Evolutionary conservation across 208 protist species (phyloP).

Genomic region (Leishmania martiniquensis): DNA sequence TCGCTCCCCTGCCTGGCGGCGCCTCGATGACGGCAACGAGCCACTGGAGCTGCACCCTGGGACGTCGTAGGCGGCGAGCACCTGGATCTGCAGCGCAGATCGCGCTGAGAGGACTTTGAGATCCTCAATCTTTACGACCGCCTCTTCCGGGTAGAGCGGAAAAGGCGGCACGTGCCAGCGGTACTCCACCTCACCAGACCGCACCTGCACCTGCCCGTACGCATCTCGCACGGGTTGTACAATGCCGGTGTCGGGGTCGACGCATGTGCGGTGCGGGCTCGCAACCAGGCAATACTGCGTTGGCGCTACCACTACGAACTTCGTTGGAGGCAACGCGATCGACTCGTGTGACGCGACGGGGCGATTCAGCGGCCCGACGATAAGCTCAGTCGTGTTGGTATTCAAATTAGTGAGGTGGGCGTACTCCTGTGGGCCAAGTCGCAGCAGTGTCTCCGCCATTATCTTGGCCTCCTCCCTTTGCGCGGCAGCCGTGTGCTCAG

Average conservation of each 20-base stretch:
- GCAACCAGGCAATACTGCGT: constrained; percentile 57
- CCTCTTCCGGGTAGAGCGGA: constrained; percentile 93
- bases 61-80: constrained; percentile 63
- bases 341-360: constrained; percentile 58
- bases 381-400: constrained; percentile 56
- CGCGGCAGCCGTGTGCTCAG: neutral
- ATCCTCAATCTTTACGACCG: constrained; percentile 47
- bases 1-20: constrained; percentile 49
- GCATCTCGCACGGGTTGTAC: constrained; percentile 49
- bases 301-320: constrained; percentile 60
- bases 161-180: constrained; percentile 83
- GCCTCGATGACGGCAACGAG: neutral
- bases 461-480: neutral
- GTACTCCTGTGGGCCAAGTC: constrained; percentile 66
- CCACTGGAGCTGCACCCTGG: neutral
- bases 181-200: constrained; percentile 85
- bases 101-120: constrained; percentile 66
- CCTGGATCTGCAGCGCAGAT: constrained; percentile 50
- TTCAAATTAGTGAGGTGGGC: constrained; percentile 77
- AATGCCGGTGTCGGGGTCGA: constrained; percentile 25
- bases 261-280: constrained; percentile 54
- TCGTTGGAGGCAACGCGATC: constrained; percentile 35
- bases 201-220: constrained; percentile 80
- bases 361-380: constrained; percentile 59
- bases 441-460: constrained; percentile 36